Evolutionary conservation across 2,329 filamentous ascomycete species (phyloP), one percentile per base, ranked within the genome.

Genomic region (Pseudofabraea citricarpa): DNA sequence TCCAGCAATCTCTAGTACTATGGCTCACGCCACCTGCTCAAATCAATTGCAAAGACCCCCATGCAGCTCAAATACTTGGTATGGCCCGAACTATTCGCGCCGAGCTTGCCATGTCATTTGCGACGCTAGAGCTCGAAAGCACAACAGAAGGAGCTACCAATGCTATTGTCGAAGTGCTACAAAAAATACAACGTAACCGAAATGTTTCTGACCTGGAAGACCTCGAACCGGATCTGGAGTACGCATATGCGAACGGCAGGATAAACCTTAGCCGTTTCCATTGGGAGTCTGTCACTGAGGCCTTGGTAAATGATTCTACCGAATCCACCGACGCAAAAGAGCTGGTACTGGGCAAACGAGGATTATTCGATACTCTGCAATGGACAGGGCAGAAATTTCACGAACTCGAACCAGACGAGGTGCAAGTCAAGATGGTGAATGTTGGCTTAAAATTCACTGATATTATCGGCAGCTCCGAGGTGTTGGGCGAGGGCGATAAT

Each of bases 71-170:
- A 7, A 27, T 47, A 4, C 36, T 52, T 8, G 43, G 43, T 19
- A 24, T 56, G 13, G 40, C 47, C 7, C 45, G 55, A 12, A 49
- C 50, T 6, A 36, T 56, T 3, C 35, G 55, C n/a, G 13, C 19
- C 6, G 37, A 40, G 15, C 37, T 40, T 13, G 19, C 33, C 16
- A 22, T 16, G 7, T 10, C 8, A 9, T 33, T 33, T 33, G 31
- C 31, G 8, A 33, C 31, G 7, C 15, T 9, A 7, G 31, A 33
- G 31, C 9, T 33, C 7, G 31, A 33, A 9, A 16, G 16, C 15
- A 10, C 16, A 16, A 15, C 16, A 7, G 15, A 10, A 7, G 9
- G 31, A 7, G 31, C 31, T 10, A 18, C 8, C 15, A 15, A 18
- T 16, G 31, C 31, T 10, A 7, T 33, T 15, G 15, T 33, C 15